Evolutionary conservation across 495 filamentous ascomycete genomes (phyloP).

Genomic region (Penicillium coprophilum): DNA sequence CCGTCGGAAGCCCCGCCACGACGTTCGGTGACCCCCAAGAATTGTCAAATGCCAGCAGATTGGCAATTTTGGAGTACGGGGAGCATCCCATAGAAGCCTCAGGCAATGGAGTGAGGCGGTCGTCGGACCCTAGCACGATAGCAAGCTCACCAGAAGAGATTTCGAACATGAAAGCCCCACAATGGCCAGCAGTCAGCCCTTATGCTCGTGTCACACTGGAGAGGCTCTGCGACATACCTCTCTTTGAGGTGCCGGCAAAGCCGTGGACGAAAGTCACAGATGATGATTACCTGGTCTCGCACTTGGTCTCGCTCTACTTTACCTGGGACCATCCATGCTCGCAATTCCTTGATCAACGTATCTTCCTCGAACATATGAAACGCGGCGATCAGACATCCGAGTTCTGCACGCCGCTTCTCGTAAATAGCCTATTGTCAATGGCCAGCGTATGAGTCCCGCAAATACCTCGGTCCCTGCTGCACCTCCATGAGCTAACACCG

Average conservation of each 20-base stretch:
- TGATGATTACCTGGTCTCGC: slow-evolving; percentile 47
- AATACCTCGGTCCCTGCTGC: not conserved
- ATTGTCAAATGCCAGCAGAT: slow-evolving; percentile 9
- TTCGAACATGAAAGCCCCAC: slow-evolving; percentile 13
- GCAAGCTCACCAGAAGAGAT: slow-evolving; percentile 18
- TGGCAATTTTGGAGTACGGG: slow-evolving; percentile 15
- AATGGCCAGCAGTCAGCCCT: slow-evolving; percentile 13
- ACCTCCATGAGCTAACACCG: slow-evolving; percentile 6
- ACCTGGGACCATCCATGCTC: slow-evolving; percentile 44
- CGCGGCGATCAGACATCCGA: slow-evolving; percentile 22
- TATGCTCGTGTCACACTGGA: slow-evolving; percentile 37
- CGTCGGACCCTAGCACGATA: slow-evolving; percentile 14
- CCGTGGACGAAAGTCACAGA: slow-evolving; percentile 51
- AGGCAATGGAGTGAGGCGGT: not conserved
- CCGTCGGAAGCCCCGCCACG: slow-evolving; percentile 20
- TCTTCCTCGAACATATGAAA: slow-evolving; percentile 38
- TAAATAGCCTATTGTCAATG: slow-evolving; percentile 43
- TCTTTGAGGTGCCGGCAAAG: slow-evolving; percentile 35
- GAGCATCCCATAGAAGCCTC: slow-evolving; percentile 5
- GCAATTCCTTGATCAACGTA: slow-evolving; percentile 37
- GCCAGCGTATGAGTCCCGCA: slow-evolving; percentile 37
- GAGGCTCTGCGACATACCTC: slow-evolving; percentile 38
- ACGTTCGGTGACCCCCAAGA: slow-evolving; percentile 22
- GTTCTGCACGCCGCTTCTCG: slow-evolving; percentile 40
- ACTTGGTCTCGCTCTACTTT: slow-evolving; percentile 49